Conservation (phyloP, 768 basidiomycete genomes). For the Pleurotus giganteus region DNA sequence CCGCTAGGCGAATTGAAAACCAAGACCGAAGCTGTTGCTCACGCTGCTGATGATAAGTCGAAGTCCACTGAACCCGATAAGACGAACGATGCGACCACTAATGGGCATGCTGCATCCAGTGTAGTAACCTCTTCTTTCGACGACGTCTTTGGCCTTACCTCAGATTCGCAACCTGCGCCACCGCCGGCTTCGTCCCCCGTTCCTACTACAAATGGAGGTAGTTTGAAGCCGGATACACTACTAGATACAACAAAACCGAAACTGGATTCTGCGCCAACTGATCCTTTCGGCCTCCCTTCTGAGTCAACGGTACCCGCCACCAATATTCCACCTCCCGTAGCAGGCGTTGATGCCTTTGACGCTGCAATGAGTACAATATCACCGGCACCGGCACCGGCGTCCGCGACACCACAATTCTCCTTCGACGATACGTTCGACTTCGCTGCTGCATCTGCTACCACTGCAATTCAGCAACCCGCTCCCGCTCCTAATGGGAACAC, state of each 20-base stretch:
- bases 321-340: constrained; percentile 20
- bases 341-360: constrained; percentile 69
- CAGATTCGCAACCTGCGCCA: constrained; percentile 20
- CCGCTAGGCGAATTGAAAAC: constrained; percentile 34
- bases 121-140: constrained; percentile 41
- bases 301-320: constrained; percentile 14
- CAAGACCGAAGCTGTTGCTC: constrained; percentile 20
- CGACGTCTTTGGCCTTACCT: constrained; percentile 49
- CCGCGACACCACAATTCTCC: constrained; percentile 44
- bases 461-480: constrained; percentile 27
- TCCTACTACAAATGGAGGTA: not conserved
- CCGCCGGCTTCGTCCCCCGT: constrained; percentile 13
- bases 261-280: constrained; percentile 20
- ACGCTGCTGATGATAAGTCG: constrained; percentile 12
- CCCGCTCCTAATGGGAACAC: constrained; percentile 20
- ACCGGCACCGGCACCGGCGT: constrained; percentile 30
- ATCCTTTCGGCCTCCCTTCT: constrained; percentile 1
- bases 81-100: constrained; percentile 10
- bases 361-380: constrained; percentile 63
- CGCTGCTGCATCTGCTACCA: constrained; percentile 32
- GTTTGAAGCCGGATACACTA: not conserved
- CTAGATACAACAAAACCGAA: constrained; percentile 20
- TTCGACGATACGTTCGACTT: constrained; percentile 72
- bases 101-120: constrained; percentile 16
- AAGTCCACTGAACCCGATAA: constrained; percentile 1